Base-by-base conservation (phyloP, 106 monocot genomes). In the Dioscorea dumetorum region DNA sequence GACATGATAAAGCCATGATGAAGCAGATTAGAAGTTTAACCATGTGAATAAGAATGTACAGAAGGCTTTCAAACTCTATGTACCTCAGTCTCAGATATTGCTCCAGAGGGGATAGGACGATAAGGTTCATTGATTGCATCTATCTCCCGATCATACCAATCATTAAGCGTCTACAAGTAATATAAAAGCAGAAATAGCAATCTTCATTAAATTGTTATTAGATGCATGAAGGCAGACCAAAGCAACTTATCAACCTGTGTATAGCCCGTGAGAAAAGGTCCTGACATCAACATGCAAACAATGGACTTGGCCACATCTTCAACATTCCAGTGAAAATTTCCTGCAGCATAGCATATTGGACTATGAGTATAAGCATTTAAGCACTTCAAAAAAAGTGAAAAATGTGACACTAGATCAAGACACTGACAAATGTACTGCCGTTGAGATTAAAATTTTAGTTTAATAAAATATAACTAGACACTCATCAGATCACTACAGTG, bases 91-190 rank as follows among this genome's bases (percentile, higher is more conserved):
- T 93, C 89, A 64, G 88, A 86, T 79, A 93, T 93, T 66, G 93
- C 93, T 52, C 93, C 93, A n/a, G 93, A 93, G 70, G 93, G 93
- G 79, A 93, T 93, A 34, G 93, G 93, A 57, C 93, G 93, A 73
- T 93, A 93, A 58, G 89, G 93, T 63, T 93, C 93, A 79, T 93
- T 93, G 33, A 93, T 89, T 48, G 89, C 88, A 78, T 93, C 89
- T 24, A 89, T 93, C 34, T 93, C 89, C 58, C 93, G 76, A 58
- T 93, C 93, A 68, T 89, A 89, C 93, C 93, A 93, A 75, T 93
- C 93, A 82, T 93, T 93, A 33, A 93, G 54, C 34, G 93, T 93
- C 93, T 89, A 67, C 49, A 77, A 74, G 14, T 49, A 61, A 52
- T 60, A 22, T 3, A 57, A 67, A 24, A 34, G 57, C 50, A 11